Evolutionary conservation across 805 yeast genomes (phyloP), one percentile per base, ranked within the genome.

Genomic region (Nakazawaea molendinolei): DNA sequence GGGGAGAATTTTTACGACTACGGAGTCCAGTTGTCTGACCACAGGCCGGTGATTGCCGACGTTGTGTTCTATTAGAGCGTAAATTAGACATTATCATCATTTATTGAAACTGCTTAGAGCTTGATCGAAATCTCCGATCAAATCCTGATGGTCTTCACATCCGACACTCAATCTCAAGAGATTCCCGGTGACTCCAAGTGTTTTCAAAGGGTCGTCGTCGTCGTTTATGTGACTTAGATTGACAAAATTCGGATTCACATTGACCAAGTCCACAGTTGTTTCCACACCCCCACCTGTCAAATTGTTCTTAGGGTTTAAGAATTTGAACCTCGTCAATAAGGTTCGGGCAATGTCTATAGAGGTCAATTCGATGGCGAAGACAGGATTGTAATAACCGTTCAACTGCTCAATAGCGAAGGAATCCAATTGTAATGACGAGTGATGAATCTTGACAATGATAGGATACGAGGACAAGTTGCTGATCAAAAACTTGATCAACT

Each of bases 161-260:
- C 79, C 79, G n/a, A 71, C 60, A 42, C 75, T 69, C 27, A 72
- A 58, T 42, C 78, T 53, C 32, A 72, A 50, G 30, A 71, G 49
- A 34, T 51, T 53, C 8, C 53, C 44, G 5, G 17, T 36, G n/a
- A 36, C 26, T 5, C 39, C 39, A 21, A 31, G 16, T 1, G 44
- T 44, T 3, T 56, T 47, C 17, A 48, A 44, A 4, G 55, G 53
- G 30, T 39, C 28, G 24, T 28, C 27, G 12, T 39, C 20, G 31
- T 34, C n/a, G 42, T 33, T 17, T 36, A 39, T 42, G 18, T 38
- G 17, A 18, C 31, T 35, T n/a, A n/a, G n/a, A n/a, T n/a, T n/a
- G 31, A 47, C 44, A 31, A 60, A 58, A 38, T 53, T 58, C 3
- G 60, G 55, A 19, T 58, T 49, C 10, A 51, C 48, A 42, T 63